Evolutionary conservation across 73 alveolate species (phyloP).

Genomic region (Tetrahymena thermophila): DNA sequence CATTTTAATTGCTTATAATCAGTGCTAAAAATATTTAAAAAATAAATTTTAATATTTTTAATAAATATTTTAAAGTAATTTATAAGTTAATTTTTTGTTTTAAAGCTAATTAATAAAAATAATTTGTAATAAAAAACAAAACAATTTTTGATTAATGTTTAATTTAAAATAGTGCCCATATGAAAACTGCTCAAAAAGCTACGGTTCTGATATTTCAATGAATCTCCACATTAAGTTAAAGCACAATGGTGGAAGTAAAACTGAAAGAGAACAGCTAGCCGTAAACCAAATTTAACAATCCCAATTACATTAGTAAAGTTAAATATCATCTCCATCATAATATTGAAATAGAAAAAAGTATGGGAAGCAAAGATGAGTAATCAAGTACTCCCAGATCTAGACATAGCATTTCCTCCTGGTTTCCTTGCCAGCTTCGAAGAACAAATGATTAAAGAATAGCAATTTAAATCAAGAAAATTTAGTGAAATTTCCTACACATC

Average conservation of each 20-base stretch:
- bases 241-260: slow-evolving; percentile 75
- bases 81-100: too few relatives aligned
- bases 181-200: slow-evolving; percentile 58
- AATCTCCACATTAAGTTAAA: slow-evolving; percentile 72
- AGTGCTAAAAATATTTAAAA: too few relatives aligned
- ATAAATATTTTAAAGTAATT: too few relatives aligned
- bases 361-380: slow-evolving; percentile 3
- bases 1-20: too few relatives aligned
- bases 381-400: neutral
- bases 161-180: slow-evolving; percentile 56
- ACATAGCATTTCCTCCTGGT: neutral
- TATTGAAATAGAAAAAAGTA: neutral
- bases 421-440: slow-evolving; percentile 3
- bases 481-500: neutral
- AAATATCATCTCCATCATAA: neutral
- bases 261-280: slow-evolving; percentile 63
- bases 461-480: neutral
- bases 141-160: slow-evolving; percentile 25
- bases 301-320: neutral
- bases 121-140: too few relatives aligned
- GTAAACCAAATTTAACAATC: slow-evolving; percentile 5
- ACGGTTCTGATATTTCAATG: slow-evolving; percentile 70
- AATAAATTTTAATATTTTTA: too few relatives aligned
- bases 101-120: neutral
- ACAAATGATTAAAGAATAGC: neutral